Base-by-base conservation (phyloP, 768 basidiomycete genomes). In the Phylloporus arenicola region DNA sequence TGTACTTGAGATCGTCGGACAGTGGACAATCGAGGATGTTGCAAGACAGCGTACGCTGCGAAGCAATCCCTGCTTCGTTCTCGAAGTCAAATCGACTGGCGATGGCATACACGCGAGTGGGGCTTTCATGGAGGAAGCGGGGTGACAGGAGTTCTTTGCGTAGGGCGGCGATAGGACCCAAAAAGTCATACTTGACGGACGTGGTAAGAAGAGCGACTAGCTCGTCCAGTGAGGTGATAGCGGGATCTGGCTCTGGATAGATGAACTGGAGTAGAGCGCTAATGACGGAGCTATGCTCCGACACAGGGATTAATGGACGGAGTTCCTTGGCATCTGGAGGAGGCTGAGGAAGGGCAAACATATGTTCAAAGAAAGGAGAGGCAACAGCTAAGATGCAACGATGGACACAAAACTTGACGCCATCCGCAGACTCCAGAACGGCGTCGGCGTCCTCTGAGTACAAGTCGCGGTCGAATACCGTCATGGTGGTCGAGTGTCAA, bases 21-120 rank as follows among this genome's bases (percentile, higher is more conserved):
- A 82, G 70, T 0, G 81, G 76, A n/a, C 72, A 73, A 30, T 81
- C 78, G 24, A 83, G 70, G 48, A 87, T 61, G 50, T 79, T 73
- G 25, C 74, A 63, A 43, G 62, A 58, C 12, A 87, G 77, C 0
- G 85, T 84, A 59, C 78, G 68, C 9, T 66, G 70, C 16, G 86
- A 85, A 6, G 86, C 84, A 41, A 79, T 59, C 50, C 72, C 72
- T 11, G 82, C 79, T 61, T 86, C 86, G 27, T 80, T 76, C 40
- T 82, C 78, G 14, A 88, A 65, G 19, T 82, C 81, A 50, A 77
- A 82, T 4, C 81, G 79, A 51, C 78, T 79, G 2, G 87, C 84
- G 37, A 87, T 79, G 24, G 85, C 84, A 56, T 83, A 89, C 2
- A 87, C 83, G 13, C 83, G 80, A 13, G 74, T 71, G 9, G 87